phyloP scores from a whole-genome alignment of 305 asterid genomes.

The Solanum hybrid region DNA sequence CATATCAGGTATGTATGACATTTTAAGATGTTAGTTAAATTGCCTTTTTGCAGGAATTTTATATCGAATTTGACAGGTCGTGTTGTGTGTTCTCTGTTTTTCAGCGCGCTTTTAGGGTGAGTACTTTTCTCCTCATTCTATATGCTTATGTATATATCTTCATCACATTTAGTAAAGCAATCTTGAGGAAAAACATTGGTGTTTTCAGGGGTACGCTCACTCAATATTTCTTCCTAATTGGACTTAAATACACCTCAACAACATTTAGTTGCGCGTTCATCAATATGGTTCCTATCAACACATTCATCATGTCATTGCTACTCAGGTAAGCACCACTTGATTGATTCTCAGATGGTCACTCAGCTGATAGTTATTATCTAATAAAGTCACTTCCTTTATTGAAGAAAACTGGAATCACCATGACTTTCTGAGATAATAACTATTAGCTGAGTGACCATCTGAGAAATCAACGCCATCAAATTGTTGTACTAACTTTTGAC shows the following conservation, averaged over 20 bases:
- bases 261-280: slow-evolving; percentile 69
- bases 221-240: slow-evolving; percentile 55
- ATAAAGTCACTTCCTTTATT: not conserved
- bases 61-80: slow-evolving; percentile 43
- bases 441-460: not conserved
- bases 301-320: slow-evolving; percentile 50
- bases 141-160: not conserved
- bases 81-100: slow-evolving; percentile 38
- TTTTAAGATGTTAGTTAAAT: too few species aligned
- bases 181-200: not conserved
- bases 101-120: slow-evolving; percentile 60
- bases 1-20: not conserved
- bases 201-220: slow-evolving; percentile 53
- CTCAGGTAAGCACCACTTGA: slow-evolving; percentile 31
- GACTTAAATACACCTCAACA: slow-evolving; percentile 65
- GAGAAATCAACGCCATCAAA: not conserved
- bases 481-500: not conserved
- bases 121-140: not conserved
- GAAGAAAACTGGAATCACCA: not conserved
- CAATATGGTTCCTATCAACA: slow-evolving; percentile 57
- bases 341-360: not conserved
- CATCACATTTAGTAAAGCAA: not conserved
- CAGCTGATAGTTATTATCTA: not conserved
- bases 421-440: not conserved
- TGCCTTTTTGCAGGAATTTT: slow-evolving; percentile 33